These are phyloP conservation scores for Umbellularia californica DNA, from an alignment of 164 flowering plant species.

Conservation along the genomic window DNA sequence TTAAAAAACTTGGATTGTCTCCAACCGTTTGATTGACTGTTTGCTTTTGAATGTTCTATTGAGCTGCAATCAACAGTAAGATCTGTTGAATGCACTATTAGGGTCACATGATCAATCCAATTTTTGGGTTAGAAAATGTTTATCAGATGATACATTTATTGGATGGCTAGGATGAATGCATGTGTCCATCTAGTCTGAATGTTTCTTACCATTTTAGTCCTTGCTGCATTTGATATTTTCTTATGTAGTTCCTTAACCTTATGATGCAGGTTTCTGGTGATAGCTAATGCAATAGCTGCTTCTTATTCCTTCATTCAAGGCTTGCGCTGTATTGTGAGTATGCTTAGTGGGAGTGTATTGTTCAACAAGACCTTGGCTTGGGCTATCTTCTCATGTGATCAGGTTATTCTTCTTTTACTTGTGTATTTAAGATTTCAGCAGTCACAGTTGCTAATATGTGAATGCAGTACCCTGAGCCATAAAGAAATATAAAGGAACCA, in stretches of 20 bases:
- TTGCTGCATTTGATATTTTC: neutral
- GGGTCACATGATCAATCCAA: neutral
- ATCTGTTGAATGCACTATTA: neutral
- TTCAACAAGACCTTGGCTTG: slow-evolving; percentile 85
- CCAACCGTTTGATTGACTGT: neutral
- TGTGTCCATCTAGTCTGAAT: neutral
- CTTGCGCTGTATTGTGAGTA: slow-evolving; percentile 63
- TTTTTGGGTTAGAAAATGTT: neutral
- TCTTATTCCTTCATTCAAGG: slow-evolving; percentile 74
- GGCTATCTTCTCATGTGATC: slow-evolving; percentile 93
- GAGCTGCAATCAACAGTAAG: neutral
- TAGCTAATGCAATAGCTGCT: slow-evolving; percentile 75
- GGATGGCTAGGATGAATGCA: neutral
- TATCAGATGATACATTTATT: neutral
- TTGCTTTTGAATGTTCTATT: neutral
- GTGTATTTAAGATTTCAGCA: neutral
- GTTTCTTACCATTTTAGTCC: neutral
- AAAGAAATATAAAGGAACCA: too few relatives aligned
- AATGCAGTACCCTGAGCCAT: too few relatives aligned
- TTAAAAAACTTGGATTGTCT: too few relatives aligned
- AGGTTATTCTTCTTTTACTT: slow-evolving; percentile 37
- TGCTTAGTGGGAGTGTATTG: slow-evolving; percentile 68
- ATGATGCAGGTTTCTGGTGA: slow-evolving; percentile 63
- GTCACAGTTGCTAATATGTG: too few relatives aligned
- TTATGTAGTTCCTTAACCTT: neutral